Evolutionary conservation across 768 basidiomycete genomes (phyloP).

Genomic region (Tylopilus intermedius): DNA sequence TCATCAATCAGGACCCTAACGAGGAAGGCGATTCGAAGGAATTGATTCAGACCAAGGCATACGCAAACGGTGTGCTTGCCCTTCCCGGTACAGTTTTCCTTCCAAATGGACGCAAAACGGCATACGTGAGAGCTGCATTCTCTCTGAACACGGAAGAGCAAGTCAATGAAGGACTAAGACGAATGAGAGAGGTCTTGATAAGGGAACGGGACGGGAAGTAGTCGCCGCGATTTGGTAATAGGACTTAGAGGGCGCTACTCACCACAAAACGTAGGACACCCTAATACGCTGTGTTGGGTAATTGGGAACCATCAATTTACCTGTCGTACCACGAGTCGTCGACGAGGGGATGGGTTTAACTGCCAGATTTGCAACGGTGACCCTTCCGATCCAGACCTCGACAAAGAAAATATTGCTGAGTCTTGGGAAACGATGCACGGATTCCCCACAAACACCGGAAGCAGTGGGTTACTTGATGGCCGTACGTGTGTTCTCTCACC

Average conservation of each 20-base stretch:
- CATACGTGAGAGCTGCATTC: slow-evolving; percentile 81
- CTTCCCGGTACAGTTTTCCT: slow-evolving; percentile 82
- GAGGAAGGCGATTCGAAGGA: slow-evolving; percentile 63
- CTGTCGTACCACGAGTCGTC: background rate
- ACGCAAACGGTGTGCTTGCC: slow-evolving; percentile 81
- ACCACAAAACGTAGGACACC: slow-evolving; percentile 6
- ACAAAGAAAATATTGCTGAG: background rate
- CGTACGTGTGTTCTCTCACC: background rate
- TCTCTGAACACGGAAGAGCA: slow-evolving; percentile 62
- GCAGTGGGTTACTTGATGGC: too few relatives aligned
- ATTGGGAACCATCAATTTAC: background rate
- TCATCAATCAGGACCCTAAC: slow-evolving; percentile 34
- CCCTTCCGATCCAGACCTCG: too few relatives aligned
- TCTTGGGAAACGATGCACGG: background rate
- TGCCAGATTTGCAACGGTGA: too few relatives aligned
- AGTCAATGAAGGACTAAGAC: slow-evolving; percentile 65
- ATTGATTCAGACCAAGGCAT: slow-evolving; percentile 69
- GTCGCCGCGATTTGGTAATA: background rate
- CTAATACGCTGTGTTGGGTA: background rate
- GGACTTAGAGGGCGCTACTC: background rate
- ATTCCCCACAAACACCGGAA: background rate
- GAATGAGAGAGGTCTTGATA: slow-evolving; percentile 45
- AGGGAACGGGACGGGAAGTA: slow-evolving; percentile 19
- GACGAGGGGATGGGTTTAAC: too few relatives aligned
- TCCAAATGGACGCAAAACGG: slow-evolving; percentile 62